These are phyloP conservation scores for Protea cynaroides DNA, from an alignment of 164 flowering plant genomes.

Conservation along the genomic window DNA sequence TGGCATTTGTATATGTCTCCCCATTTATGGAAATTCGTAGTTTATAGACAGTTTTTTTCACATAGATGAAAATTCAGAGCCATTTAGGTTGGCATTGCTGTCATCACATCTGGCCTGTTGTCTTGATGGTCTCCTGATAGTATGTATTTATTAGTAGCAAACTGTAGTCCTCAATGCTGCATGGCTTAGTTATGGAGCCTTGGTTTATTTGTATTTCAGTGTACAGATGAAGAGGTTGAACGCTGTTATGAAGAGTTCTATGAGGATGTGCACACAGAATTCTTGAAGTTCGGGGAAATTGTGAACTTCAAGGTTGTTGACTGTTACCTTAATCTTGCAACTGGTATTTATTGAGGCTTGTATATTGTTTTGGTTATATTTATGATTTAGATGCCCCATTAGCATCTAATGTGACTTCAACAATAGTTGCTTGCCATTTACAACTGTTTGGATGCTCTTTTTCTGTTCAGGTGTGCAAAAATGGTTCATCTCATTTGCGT, in stretches of 20 bases:
- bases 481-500: slow-evolving; percentile 86
- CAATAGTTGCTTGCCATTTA: background rate
- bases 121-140: background rate
- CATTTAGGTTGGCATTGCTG: background rate
- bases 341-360: background rate
- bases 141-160: background rate
- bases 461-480: slow-evolving; percentile 70
- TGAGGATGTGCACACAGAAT: slow-evolving; percentile 97
- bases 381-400: background rate
- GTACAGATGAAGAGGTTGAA: slow-evolving; percentile 89
- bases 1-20: background rate
- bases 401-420: background rate
- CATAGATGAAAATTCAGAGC: background rate
- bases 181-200: background rate
- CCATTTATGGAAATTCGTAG: background rate
- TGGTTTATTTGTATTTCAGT: slow-evolving; percentile 38
- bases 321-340: background rate
- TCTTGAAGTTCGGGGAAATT: slow-evolving; percentile 90
- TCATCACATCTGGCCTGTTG: background rate
- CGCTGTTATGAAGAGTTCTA: slow-evolving; percentile 84
- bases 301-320: slow-evolving; percentile 83
- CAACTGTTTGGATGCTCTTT: background rate
- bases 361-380: background rate
- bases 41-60: background rate
- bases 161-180: background rate